These are phyloP conservation scores for Chlamydomonas asymmetrica DNA, from an alignment of 139 green algal species.

Conservation along the genomic window DNA sequence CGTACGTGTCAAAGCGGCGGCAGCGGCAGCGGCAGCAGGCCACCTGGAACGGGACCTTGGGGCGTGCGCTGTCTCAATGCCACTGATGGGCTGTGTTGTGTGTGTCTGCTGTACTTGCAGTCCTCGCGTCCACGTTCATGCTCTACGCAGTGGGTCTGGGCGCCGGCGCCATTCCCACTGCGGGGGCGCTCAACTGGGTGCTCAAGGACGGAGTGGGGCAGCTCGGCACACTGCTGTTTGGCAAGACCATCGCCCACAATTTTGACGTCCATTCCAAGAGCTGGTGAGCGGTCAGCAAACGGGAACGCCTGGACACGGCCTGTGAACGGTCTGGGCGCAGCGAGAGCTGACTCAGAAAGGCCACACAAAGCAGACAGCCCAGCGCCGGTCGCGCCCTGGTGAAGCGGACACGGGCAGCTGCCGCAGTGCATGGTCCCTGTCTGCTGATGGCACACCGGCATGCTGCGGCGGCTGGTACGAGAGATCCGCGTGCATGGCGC, in stretches of 20 bases:
- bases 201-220: slow-evolving; percentile 73
- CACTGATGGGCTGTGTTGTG: neutral
- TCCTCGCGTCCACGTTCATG: slow-evolving; percentile 78
- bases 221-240: slow-evolving; percentile 73
- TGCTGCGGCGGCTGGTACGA: too few species aligned
- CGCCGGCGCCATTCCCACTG: slow-evolving; percentile 64
- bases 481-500: too few species aligned
- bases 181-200: slow-evolving; percentile 76
- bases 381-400: too few species aligned
- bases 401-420: too few species aligned
- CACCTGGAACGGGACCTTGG: neutral
- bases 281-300: slow-evolving; percentile 55
- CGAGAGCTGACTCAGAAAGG: too few species aligned
- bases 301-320: too few species aligned
- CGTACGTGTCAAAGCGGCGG: neutral
- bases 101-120: slow-evolving; percentile 24
- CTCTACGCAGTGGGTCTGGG: slow-evolving; percentile 77
- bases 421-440: too few species aligned
- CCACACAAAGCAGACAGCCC: too few species aligned
- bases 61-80: neutral
- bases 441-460: too few species aligned
- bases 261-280: slow-evolving; percentile 73
- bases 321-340: too few species aligned
- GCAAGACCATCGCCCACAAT: slow-evolving; percentile 70
- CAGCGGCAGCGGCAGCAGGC: neutral